Conservation (phyloP, 2,329 filamentous ascomycete genomes). For the Lachnellula hyalina region DNA sequence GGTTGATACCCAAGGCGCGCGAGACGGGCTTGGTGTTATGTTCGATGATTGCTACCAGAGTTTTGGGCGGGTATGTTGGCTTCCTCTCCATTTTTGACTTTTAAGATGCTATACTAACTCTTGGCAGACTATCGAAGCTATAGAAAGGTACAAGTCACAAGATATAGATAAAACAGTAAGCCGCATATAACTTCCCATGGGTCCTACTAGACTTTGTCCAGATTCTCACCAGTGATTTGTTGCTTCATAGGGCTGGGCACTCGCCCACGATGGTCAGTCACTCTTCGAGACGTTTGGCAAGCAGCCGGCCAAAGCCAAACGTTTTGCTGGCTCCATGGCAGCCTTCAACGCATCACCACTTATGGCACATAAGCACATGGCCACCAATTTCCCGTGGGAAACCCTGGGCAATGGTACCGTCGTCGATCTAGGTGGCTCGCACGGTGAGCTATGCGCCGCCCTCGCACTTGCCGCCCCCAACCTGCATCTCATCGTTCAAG, state of each 20-base stretch:
- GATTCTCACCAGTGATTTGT: neutral
- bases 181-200: neutral
- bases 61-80: neutral
- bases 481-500: constrained; percentile 25
- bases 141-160: constrained; percentile 1
- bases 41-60: constrained; percentile 36
- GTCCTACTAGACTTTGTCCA: neutral
- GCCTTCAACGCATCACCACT: neutral
- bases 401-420: neutral
- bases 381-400: constrained; percentile 7
- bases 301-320: neutral
- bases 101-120: too few species aligned
- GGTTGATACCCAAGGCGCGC: constrained; percentile 5
- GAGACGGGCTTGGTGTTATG: constrained; percentile 44
- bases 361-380: constrained; percentile 1
- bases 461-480: constrained; percentile 17
- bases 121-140: constrained; percentile 4
- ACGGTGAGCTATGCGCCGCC: constrained; percentile 21
- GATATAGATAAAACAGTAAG: neutral
- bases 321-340: neutral
- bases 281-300: neutral
- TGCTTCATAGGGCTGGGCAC: neutral
- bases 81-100: too few species aligned
- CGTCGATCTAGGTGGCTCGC: constrained; percentile 23
- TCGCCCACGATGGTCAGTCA: neutral